Base-by-base conservation (phyloP, 805 yeast species). In the Spathaspora boniae region DNA sequence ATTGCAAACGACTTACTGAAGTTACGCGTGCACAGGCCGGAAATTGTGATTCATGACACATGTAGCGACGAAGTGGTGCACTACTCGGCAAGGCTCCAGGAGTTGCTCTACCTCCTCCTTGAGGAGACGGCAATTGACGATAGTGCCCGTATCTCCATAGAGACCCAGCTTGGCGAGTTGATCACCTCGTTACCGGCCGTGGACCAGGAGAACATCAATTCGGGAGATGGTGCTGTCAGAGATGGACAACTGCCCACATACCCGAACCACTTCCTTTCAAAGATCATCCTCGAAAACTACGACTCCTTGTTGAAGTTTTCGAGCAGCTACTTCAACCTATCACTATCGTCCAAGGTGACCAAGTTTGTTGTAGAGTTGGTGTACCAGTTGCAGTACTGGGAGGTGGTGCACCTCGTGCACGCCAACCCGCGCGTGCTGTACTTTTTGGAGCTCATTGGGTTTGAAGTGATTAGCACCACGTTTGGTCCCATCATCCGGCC, bases 371-470 rank as follows among this genome's bases (percentile, higher is more conserved):
- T 68, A 15, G 61, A 59, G 29, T 40, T 66, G 22, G 51, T 67
- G 8, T 64, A 68, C 43, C 45, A 55, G 11, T 45, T 68, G 11
- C 61, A 67, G 40, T 68, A 63, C 43, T 68, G 73, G 73, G 73
- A 68, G 40, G 53, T 64, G 6, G 65, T 66, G 42, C 73, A 68
- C 44, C 50, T 68, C 7, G 38, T 67, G 8, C 47, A 55, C 27
- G 37, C 55, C 16, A 33, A 64, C 3, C 65, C 70, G 2, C 45
- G 58, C 22, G 42, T 68, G 16, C 60, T 55, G 24, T 51, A 56
- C 42, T 60, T 63, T 37, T 53, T 66, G 36, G 50, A 50, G 38
- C 45, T 67, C 16, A 36, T 60, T 15, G 59, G 51, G 16, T 62
- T 68, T 42, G 69, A 65, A 21, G 47, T 66, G 16, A 45, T 46